phyloP scores from a whole-genome alignment of 169 alveolate species.

The Plasmodium coatneyi region DNA sequence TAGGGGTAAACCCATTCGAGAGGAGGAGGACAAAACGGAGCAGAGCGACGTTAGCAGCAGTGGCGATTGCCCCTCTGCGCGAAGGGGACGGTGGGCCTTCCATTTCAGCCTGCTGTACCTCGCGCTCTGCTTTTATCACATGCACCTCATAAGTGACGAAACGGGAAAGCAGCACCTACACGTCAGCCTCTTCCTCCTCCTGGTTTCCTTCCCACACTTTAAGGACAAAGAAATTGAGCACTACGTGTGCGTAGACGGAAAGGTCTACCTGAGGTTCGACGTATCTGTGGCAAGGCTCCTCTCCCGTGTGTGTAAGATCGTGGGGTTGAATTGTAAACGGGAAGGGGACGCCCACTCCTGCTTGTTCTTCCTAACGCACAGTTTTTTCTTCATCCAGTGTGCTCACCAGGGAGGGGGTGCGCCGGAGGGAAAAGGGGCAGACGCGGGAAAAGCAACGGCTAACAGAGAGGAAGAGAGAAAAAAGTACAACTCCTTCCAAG shows the following conservation, averaged over 20 bases:
- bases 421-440: background rate
- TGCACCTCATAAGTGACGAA: conserved; percentile 49
- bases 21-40: background rate
- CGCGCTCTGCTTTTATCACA: conserved; percentile 58
- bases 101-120: conserved; percentile 15
- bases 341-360: conserved; percentile 13
- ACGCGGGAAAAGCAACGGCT: too few relatives aligned
- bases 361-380: conserved; percentile 58
- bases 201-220: conserved; percentile 15
- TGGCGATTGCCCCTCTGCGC: background rate
- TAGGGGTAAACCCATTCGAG: background rate
- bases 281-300: conserved; percentile 16
- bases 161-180: background rate
- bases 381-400: conserved; percentile 23
- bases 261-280: conserved; percentile 25
- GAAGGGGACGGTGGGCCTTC: background rate
- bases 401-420: background rate
- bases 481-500: background rate
- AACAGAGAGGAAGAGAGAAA: background rate
- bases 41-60: background rate
- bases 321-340: conserved; percentile 32
- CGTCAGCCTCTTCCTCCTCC: conserved; percentile 41
- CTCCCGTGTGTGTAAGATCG: conserved; percentile 19
- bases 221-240: conserved; percentile 45
- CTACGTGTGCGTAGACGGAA: background rate